These are phyloP conservation scores for Dicorynia guianensis DNA, from an alignment of 306 rosid species.

Conservation along the genomic window DNA sequence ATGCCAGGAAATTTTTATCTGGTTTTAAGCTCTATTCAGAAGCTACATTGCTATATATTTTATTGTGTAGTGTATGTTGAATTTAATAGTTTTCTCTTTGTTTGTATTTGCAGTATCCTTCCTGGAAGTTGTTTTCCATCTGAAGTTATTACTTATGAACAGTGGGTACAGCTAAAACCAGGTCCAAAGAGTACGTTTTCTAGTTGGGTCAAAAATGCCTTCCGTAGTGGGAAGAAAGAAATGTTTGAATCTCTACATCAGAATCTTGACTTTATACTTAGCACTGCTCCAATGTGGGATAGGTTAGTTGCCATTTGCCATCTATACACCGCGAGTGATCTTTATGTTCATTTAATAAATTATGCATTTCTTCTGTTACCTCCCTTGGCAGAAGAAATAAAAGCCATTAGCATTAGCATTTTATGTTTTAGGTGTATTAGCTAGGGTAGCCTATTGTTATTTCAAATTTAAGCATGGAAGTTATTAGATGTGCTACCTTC, in stretches of 20 bases:
- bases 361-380: too few species aligned
- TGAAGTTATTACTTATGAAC: constrained; percentile 78
- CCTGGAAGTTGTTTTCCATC: constrained; percentile 63
- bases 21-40: background rate
- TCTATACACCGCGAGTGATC: background rate
- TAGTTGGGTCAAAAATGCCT: constrained; percentile 78
- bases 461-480: background rate
- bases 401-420: background rate
- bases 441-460: background rate
- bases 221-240: constrained; percentile 73
- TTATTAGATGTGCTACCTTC: constrained; percentile 8
- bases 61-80: constrained; percentile 13
- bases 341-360: background rate
- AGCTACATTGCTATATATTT: background rate
- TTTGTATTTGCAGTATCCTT: constrained; percentile 60
- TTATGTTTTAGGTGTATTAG: background rate
- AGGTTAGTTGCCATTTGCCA: constrained; percentile 62
- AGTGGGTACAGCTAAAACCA: constrained; percentile 78
- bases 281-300: constrained; percentile 97
- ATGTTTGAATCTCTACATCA: constrained; percentile 65
- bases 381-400: background rate
- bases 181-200: constrained; percentile 59
- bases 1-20: background rate
- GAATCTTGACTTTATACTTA: constrained; percentile 70
- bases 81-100: constrained; percentile 1